Conservation (phyloP, 2,329 filamentous ascomycete species). For the Aspergillus fumigatiaffinis region DNA sequence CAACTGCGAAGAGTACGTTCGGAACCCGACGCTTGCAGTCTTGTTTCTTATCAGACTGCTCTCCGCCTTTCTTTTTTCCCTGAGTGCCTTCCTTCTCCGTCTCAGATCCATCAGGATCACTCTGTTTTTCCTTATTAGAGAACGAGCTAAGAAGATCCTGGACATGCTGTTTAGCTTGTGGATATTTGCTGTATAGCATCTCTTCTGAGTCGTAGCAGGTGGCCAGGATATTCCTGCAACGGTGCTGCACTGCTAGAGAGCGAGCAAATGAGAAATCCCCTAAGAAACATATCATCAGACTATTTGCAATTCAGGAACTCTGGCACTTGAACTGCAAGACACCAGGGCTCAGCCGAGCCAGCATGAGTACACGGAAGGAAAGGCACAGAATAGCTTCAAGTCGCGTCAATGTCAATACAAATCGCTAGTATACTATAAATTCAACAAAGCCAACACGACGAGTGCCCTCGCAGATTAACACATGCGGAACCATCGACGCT, state of each 20-base stretch:
- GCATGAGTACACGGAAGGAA: too few species aligned
- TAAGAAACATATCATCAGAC: conserved; percentile 9
- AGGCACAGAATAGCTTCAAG: too few species aligned
- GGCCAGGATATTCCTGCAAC: conserved; percentile 38
- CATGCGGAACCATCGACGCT: not conserved
- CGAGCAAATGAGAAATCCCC: conserved; percentile 48
- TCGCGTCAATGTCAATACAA: not conserved
- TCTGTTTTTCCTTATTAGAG: not conserved
- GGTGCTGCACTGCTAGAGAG: conserved; percentile 40
- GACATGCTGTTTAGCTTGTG: conserved; percentile 61
- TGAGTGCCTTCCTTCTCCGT: not conserved
- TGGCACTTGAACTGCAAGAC: not conserved
- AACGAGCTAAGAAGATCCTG: conserved; percentile 34
- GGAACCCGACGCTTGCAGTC: conserved; percentile 9
- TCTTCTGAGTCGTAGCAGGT: conserved; percentile 45
- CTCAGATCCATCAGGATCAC: conserved; percentile 1
- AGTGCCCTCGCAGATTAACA: not conserved
- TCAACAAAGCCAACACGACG: not conserved
- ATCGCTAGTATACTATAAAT: not conserved
- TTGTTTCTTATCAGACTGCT: not conserved
- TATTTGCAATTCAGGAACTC: not conserved
- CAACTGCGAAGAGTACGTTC: conserved; percentile 41
- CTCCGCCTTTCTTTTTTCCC: not conserved
- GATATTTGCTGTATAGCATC: conserved; percentile 66
- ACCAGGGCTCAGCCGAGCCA: not conserved